phyloP scores from a whole-genome alignment of 305 asterid genomes.

The Petunia hybrid region DNA sequence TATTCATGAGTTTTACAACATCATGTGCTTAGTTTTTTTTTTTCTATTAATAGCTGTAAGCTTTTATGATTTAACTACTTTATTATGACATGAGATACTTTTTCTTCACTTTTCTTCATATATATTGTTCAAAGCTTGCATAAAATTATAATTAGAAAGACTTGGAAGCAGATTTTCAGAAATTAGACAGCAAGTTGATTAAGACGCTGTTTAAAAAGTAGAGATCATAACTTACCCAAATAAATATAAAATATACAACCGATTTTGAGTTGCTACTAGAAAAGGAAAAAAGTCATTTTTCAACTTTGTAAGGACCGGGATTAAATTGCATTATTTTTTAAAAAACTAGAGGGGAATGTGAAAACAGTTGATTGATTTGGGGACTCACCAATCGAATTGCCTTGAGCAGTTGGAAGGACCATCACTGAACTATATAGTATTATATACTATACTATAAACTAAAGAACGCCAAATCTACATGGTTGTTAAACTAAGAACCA shows the following conservation, averaged over 20 bases:
- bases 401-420: slow-evolving; percentile 8
- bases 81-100: no score
- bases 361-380: neutral
- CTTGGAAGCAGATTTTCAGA: slow-evolving; percentile 1
- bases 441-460: neutral
- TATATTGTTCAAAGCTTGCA: neutral
- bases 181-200: neutral
- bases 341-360: neutral
- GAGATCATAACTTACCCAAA: neutral
- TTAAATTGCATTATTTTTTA: neutral
- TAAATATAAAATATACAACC: slow-evolving; percentile 6
- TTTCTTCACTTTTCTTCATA: no score
- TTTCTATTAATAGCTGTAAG: no score
- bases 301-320: neutral
- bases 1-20: neutral
- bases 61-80: no score
- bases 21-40: no score
- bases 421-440: neutral
- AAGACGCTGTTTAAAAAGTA: neutral
- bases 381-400: neutral
- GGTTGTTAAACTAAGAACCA: slow-evolving; percentile 21
- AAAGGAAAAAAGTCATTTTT: neutral
- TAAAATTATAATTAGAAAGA: neutral
- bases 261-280: neutral
- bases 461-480: slow-evolving; percentile 4